These are phyloP conservation scores for Leccinum barrowsii DNA, from an alignment of 768 basidiomycete species.

Conservation along the genomic window DNA sequence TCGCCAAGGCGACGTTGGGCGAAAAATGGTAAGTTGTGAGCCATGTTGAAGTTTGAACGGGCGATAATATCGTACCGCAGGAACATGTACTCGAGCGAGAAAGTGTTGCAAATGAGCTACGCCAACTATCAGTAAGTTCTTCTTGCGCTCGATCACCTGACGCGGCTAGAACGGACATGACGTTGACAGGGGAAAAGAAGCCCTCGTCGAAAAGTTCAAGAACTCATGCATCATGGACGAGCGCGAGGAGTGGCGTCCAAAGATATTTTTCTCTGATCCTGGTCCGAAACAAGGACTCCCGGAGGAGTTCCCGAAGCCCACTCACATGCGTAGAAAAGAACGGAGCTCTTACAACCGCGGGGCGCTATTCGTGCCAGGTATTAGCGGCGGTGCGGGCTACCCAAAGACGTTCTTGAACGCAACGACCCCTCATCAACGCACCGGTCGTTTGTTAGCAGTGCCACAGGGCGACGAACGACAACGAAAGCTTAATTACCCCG, in stretches of 20 bases:
- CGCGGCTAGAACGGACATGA: constrained; percentile 3
- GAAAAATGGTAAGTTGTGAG: constrained; percentile 64
- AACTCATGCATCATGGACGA: constrained; percentile 91
- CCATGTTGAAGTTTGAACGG: neutral
- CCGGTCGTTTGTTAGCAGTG: constrained; percentile 11
- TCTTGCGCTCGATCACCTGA: constrained; percentile 1
- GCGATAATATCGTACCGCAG: constrained; percentile 34
- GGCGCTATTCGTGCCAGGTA: constrained; percentile 59
- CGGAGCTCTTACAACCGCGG: constrained; percentile 78
- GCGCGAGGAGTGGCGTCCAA: constrained; percentile 76
- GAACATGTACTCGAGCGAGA: constrained; percentile 92
- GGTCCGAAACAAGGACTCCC: constrained; percentile 71
- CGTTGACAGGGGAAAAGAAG: constrained; percentile 72
- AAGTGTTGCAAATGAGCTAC: constrained; percentile 87
- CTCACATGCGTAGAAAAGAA: constrained; percentile 77
- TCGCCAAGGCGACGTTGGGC: constrained; percentile 71
- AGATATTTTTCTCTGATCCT: constrained; percentile 72
- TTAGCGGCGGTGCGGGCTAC: constrained; percentile 22
- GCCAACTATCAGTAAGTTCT: constrained; percentile 84
- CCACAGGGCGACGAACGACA: constrained; percentile 25
- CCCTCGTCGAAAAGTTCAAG: constrained; percentile 88
- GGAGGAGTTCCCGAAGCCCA: constrained; percentile 80
- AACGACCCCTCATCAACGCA: constrained; percentile 15
- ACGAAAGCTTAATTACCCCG: constrained; percentile 18
- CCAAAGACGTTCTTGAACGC: constrained; percentile 29